Percentiles rank a stretch among this genome's conserved stretches.
Conservation (phyloP, 208 protist species). For the Trypanosoma lewisi region DNA sequence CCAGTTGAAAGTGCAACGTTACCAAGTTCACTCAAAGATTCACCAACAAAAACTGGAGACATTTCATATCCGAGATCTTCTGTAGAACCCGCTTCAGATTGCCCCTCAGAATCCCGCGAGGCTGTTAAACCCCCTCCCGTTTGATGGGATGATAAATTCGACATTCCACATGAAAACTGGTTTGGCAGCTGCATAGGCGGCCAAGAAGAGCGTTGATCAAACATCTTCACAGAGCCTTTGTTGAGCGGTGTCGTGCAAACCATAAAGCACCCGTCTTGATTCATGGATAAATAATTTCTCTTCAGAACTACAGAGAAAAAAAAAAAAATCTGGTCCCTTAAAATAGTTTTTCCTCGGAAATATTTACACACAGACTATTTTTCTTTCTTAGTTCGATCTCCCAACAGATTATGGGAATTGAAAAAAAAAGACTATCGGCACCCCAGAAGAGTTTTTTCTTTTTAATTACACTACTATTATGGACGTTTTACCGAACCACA, state of each 20-base stretch:
- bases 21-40: not conserved
- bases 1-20: not conserved
- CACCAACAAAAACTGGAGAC: not conserved
- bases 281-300: not conserved
- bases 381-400: too few species aligned
- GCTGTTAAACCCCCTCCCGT: not conserved
- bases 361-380: too few species aligned
- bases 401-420: too few species aligned
- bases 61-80: not conserved
- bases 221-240: not conserved
- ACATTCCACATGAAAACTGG: not conserved
- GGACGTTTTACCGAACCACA: too few species aligned
- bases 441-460: too few species aligned
- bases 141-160: not conserved
- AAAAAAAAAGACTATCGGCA: too few species aligned
- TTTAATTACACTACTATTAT: too few species aligned
- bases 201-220: not conserved
- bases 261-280: not conserved
- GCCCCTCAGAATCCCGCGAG: not conserved
- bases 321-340: not conserved
- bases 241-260: not conserved
- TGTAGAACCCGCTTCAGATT: not conserved
- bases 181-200: not conserved
- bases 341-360: not conserved
- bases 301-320: not conserved